A percentile compares a stretch with the other conserved stretches of the same genome.
Evolutionary conservation across 768 basidiomycete species (phyloP).

Genomic region (Boletus eberwhitei): DNA sequence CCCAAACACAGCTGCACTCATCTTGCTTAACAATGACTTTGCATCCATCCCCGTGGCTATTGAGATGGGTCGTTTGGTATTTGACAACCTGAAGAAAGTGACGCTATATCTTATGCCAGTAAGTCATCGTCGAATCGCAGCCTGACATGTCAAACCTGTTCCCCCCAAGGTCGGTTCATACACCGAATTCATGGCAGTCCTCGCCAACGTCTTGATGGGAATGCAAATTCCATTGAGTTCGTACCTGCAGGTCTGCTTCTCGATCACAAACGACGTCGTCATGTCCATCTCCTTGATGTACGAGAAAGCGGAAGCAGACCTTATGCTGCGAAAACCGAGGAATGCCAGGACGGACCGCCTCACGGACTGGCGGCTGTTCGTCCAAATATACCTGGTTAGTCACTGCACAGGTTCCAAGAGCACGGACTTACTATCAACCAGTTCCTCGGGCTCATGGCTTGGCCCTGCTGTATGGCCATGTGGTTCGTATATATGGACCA

Average conservation of each 20-base stretch:
- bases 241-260: slow-evolving; percentile 55
- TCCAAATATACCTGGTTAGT: slow-evolving; percentile 46
- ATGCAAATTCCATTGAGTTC: slow-evolving; percentile 57
- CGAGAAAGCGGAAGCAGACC: slow-evolving; percentile 50
- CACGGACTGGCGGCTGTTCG: slow-evolving; percentile 46
- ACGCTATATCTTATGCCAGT: slow-evolving; percentile 46
- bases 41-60: slow-evolving; percentile 56
- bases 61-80: slow-evolving; percentile 55
- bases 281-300: slow-evolving; percentile 50
- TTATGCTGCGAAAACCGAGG: slow-evolving; percentile 48
- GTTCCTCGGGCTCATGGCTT: slow-evolving; percentile 45
- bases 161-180: slow-evolving; percentile 47
- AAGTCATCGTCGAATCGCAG: slow-evolving; percentile 2
- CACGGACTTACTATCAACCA: slow-evolving; percentile 13
- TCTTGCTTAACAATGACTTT: slow-evolving; percentile 58
- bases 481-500: slow-evolving; percentile 39
- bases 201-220: slow-evolving; percentile 55
- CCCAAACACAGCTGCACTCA: slow-evolving; percentile 35
- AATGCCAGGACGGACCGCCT: slow-evolving; percentile 48
- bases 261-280: slow-evolving; percentile 49
- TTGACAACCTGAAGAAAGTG: slow-evolving; percentile 57
- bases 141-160: neutral
- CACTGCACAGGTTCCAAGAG: neutral
- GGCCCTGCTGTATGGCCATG: slow-evolving; percentile 45
- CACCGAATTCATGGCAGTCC: slow-evolving; percentile 55